Base-by-base conservation (phyloP, 192 early-diverging fungal genomes). In the Kickxella alabastrina region DNA sequence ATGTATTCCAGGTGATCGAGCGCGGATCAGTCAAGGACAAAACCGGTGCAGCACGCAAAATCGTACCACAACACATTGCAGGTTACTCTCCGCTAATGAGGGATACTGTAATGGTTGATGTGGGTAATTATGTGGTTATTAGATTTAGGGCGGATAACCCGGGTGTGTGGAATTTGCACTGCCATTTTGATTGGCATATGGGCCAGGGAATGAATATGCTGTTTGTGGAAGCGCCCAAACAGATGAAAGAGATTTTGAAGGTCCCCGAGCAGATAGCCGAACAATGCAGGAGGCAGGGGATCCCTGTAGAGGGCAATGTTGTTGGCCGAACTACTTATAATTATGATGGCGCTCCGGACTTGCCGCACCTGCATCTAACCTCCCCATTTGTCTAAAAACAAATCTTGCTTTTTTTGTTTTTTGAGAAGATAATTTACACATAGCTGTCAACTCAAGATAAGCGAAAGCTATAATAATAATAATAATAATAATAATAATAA, bases 131-230 rank as follows among this genome's bases (percentile, higher is more conserved):
- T 52, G 75, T 77, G 13, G 75, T 85, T 31, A 72, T 94, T 36
- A 80, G 88, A n/a, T 88, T 89, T 61, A 45, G 69, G 9, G 86
- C 86, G 10, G 82, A 91, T 62, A 94, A 92, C 66, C 86, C 87
- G 3, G 92, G 90, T 10, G 70, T 80, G 14, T 94, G 90, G 90
- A 55, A 83, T 35, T 79, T 92, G 74, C 92, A 92, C 70, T 95
- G 92, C 68, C 92, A 92, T 60, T 39, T 65, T 22, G 67, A 65
- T 39, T 72, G 59, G 59, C 77, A 78, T 46, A 65, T 87, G 37
- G 80, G 22, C 13, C 35, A 23, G 28, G 46, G 46, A 13, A 17
- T 57, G 35, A 32, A 9, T 0, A 34, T 49, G 36, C 35, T 25
- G 18, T 48, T 49, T 23, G 27, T 47, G 21, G 44, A 57, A 34